Evolutionary conservation across 495 filamentous ascomycete genomes (phyloP).

Genomic region (Lasiosphaeriaceae sp.): DNA sequence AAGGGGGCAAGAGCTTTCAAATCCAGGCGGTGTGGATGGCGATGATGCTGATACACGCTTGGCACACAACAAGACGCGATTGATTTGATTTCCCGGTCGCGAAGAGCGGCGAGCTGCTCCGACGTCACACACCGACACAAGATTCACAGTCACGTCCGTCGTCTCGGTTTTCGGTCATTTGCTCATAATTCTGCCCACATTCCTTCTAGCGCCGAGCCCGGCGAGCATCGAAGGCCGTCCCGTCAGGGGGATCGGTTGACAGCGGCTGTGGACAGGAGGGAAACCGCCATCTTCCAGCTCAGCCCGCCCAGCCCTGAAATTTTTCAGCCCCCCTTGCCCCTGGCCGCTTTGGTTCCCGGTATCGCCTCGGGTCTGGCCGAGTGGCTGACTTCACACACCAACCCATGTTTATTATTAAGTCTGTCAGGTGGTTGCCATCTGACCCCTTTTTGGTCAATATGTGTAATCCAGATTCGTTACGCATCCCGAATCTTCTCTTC

Average conservation of each 20-base stretch:
- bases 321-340: neutral
- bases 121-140: too few relatives aligned
- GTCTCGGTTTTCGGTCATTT: too few relatives aligned
- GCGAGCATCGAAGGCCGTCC: too few relatives aligned
- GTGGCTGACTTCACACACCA: neutral
- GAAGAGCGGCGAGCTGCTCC: too few relatives aligned
- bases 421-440: neutral
- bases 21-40: too few relatives aligned
- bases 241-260: neutral
- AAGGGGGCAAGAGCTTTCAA: too few relatives aligned
- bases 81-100: too few relatives aligned
- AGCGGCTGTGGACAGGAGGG: neutral
- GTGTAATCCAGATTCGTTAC: neutral
- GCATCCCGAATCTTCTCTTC: neutral
- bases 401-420: neutral
- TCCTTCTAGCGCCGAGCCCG: too few relatives aligned
- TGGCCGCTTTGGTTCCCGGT: neutral
- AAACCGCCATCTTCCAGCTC: neutral
- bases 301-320: neutral
- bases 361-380: neutral
- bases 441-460: neutral
- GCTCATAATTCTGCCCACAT: too few relatives aligned
- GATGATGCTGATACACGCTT: too few relatives aligned
- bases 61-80: too few relatives aligned
- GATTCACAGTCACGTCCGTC: too few relatives aligned